phyloP scores from a whole-genome alignment of 495 filamentous ascomycete genomes.

The Penicillium taxi region DNA sequence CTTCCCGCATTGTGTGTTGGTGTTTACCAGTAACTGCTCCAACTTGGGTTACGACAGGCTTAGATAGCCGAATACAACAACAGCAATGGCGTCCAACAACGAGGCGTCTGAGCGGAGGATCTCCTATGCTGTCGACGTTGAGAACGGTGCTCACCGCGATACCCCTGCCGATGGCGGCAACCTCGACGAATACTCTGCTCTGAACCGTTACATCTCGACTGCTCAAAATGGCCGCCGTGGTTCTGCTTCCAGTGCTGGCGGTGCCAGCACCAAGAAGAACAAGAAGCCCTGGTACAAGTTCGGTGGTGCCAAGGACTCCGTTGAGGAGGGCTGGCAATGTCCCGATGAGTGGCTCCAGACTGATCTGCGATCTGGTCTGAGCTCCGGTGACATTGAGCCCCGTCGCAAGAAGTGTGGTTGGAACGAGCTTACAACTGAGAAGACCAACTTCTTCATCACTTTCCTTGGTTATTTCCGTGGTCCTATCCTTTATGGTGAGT shows the following conservation, averaged over 20 bases:
- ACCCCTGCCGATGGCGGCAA: slow-evolving; percentile 24
- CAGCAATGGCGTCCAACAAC: slow-evolving; percentile 28
- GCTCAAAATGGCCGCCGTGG: slow-evolving; percentile 53
- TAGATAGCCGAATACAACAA: slow-evolving; percentile 40
- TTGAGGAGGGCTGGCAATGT: slow-evolving; percentile 42
- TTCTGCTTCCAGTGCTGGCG: slow-evolving; percentile 45
- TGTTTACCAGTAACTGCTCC: slow-evolving; percentile 32
- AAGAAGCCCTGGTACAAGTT: slow-evolving; percentile 52
- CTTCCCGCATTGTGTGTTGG: slow-evolving; percentile 27
- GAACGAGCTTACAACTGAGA: slow-evolving; percentile 70
- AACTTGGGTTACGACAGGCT: slow-evolving; percentile 37
- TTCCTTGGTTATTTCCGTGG: slow-evolving; percentile 74
- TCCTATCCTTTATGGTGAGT: slow-evolving; percentile 76
- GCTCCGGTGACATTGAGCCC: slow-evolving; percentile 48
- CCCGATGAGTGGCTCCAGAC: slow-evolving; percentile 69
- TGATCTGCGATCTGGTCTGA: slow-evolving; percentile 58
- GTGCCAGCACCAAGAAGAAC: slow-evolving; percentile 30
- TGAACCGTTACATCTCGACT: slow-evolving; percentile 60
- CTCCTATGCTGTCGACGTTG: slow-evolving; percentile 47
- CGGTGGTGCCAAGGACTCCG: slow-evolving; percentile 37
- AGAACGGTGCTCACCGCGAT: slow-evolving; percentile 33
- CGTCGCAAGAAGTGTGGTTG: slow-evolving; percentile 61
- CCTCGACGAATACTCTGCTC: slow-evolving; percentile 46
- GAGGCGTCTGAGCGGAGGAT: slow-evolving; percentile 38
- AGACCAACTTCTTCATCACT: slow-evolving; percentile 68